Evolutionary conservation across 73 alveolate genomes (phyloP).

Genomic region (Blepharisma stoltei): DNA sequence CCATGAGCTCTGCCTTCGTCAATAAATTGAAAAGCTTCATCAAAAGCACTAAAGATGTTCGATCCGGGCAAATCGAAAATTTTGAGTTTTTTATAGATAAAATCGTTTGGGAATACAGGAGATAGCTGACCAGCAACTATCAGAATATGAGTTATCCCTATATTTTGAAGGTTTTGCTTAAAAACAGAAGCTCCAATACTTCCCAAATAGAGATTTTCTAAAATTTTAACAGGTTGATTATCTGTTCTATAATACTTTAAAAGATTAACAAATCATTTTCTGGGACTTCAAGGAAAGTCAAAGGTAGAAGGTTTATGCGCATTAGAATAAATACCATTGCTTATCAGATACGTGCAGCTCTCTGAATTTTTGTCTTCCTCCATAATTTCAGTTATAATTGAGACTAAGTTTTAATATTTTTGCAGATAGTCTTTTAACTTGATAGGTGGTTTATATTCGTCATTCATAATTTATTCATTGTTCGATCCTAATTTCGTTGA

Average conservation of each 20-base stretch:
- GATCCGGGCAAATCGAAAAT: not conserved
- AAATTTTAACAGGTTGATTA: not conserved
- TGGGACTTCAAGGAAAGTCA: too few species aligned
- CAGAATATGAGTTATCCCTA: constrained; percentile 19
- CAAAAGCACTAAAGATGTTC: not conserved
- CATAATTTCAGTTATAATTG: too few species aligned
- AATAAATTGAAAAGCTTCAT: not conserved
- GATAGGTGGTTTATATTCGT: too few species aligned
- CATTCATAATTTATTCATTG: too few species aligned
- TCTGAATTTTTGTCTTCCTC: too few species aligned
- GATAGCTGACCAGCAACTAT: not conserved
- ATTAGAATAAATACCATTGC: too few species aligned
- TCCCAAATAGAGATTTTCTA: not conserved
- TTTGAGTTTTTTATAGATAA: not conserved
- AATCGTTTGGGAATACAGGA: constrained; percentile 11
- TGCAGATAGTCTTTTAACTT: too few species aligned
- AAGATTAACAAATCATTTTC: too few species aligned
- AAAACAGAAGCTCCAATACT: not conserved
- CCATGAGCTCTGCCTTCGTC: not conserved
- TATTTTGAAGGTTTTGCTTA: not conserved
- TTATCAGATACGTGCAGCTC: too few species aligned
- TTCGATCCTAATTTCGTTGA: too few species aligned
- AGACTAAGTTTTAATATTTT: too few species aligned
- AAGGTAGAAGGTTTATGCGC: too few species aligned
- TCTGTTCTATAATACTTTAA: not conserved